Conservation (phyloP, 805 yeast genomes). For the Huiozyma naganishii region DNA sequence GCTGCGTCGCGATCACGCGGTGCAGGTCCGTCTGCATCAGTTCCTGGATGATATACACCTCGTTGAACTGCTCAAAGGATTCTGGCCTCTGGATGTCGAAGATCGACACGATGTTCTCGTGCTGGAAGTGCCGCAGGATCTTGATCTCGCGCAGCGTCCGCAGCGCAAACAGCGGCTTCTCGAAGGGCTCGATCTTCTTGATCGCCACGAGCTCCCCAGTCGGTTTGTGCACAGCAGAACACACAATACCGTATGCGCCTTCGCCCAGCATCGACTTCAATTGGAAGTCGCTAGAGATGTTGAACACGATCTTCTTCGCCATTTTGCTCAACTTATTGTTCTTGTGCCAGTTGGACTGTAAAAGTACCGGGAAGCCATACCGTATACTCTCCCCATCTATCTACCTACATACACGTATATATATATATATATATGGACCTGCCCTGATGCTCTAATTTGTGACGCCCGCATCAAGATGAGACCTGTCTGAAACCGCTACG, state of each 20-base stretch:
- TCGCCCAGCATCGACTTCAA: slow-evolving; percentile 81
- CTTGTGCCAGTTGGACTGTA: background rate
- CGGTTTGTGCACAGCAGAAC: slow-evolving; percentile 81
- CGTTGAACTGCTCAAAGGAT: slow-evolving; percentile 64
- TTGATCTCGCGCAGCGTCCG: slow-evolving; percentile 86
- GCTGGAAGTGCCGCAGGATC: slow-evolving; percentile 78
- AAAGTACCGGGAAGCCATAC: background rate
- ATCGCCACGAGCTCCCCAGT: slow-evolving; percentile 87
- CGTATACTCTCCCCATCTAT: background rate
- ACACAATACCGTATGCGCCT: slow-evolving; percentile 93
- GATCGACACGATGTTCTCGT: slow-evolving; percentile 84
- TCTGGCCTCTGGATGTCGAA: slow-evolving; percentile 83
- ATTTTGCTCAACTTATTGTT: slow-evolving; percentile 10
- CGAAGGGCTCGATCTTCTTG: slow-evolving; percentile 89
- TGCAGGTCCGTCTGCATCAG: slow-evolving; percentile 83
- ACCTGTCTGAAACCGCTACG: too few species aligned
- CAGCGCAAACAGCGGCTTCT: slow-evolving; percentile 76
- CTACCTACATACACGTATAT: background rate
- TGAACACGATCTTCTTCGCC: slow-evolving; percentile 50
- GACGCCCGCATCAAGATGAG: too few species aligned
- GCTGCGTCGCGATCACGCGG: slow-evolving; percentile 71
- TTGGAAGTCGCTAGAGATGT: slow-evolving; percentile 80
- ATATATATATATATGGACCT: background rate
- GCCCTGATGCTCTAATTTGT: background rate
- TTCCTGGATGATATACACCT: slow-evolving; percentile 82